Base-by-base conservation (phyloP, 345 rosid species). In the Crucihimalaya himalaica region DNA sequence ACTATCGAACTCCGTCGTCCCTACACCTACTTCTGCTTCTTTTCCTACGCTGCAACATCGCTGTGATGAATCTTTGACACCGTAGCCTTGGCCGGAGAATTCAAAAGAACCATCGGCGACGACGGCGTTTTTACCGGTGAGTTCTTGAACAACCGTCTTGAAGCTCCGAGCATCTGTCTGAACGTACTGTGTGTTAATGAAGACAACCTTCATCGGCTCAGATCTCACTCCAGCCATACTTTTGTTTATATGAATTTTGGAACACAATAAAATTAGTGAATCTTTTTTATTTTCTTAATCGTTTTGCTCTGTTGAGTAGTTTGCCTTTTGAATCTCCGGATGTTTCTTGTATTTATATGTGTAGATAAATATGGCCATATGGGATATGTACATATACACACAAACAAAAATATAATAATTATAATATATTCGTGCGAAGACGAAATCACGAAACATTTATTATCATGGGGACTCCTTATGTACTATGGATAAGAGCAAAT, bases 91-190 rank as follows among this genome's bases (percentile, higher is more conserved):
- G 0, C 80, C 67, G 31, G 76, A 16, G 29, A 40, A 62, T 11
- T 76, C 75, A 15, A 53, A 62, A 63, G 75, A 51, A 2, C 79
- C 79, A 12, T 69, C 66, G 8, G 66, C 77, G 43, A 71, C 82
- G 62, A 74, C 32, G 4, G 86, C 83, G 75, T 88, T 84, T 81
- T 84, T 88, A 28, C 93, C 93, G 0, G 93, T 88, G 15, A 88
- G 93, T 45, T 81, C 77, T 68, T 88, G 93, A 73, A 88, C 93
- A 51, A 88, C 87, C 0, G 87, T 73, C 53, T 86, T 88, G 85
- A 88, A 88, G 77, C 81, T 86, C 55, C n/a, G 19, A 14, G 86
- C 57, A 54, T 86, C 90, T 8, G 88, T 68, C 58, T 83, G 80
- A 0, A 88, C 85, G 69, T 84, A 82, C 61, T 63, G 87, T 29